phyloP scores from a whole-genome alignment of 495 filamentous ascomycete species.

The Sporormia fimetaria region DNA sequence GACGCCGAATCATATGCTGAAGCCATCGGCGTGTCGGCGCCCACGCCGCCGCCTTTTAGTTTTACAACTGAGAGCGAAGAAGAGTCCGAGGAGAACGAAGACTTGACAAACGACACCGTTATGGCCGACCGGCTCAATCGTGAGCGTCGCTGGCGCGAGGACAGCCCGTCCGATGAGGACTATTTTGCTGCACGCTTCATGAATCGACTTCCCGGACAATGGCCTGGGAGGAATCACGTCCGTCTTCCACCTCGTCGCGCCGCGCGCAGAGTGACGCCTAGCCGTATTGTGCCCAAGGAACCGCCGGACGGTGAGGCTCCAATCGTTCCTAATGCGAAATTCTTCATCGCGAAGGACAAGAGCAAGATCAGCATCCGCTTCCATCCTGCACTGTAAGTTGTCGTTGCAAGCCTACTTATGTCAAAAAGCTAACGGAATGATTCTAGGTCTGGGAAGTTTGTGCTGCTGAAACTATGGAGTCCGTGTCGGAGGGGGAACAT shows the following conservation, averaged over 20 bases:
- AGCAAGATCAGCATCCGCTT: constrained; percentile 80
- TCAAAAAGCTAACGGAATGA: no score
- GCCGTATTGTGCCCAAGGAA: constrained; percentile 27
- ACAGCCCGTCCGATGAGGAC: constrained; percentile 27
- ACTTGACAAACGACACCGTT: constrained; percentile 27
- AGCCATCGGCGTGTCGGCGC: constrained; percentile 17
- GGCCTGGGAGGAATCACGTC: no score
- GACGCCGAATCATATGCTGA: constrained; percentile 5
- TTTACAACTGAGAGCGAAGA: constrained; percentile 43
- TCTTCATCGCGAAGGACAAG: constrained; percentile 68
- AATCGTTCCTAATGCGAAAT: constrained; percentile 59
- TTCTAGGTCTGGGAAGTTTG: constrained; percentile 59
- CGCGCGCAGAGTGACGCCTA: constrained; percentile 6
- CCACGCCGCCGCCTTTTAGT: constrained; percentile 33
- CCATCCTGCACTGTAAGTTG: constrained; percentile 73
- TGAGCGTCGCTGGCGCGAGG: constrained; percentile 23
- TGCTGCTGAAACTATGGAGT: constrained; percentile 80
- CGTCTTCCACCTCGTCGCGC: constrained; percentile 5
- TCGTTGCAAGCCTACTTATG: no score
- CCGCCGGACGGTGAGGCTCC: constrained; percentile 5
- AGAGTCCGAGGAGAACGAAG: constrained; percentile 36
- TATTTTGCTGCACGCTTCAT: neutral
- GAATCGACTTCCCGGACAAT: no score
- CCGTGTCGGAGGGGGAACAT: constrained; percentile 60
- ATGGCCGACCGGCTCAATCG: constrained; percentile 30